Base-by-base conservation (phyloP, 805 yeast genomes). In the Cyberlindnera xishuangbannaensis region DNA sequence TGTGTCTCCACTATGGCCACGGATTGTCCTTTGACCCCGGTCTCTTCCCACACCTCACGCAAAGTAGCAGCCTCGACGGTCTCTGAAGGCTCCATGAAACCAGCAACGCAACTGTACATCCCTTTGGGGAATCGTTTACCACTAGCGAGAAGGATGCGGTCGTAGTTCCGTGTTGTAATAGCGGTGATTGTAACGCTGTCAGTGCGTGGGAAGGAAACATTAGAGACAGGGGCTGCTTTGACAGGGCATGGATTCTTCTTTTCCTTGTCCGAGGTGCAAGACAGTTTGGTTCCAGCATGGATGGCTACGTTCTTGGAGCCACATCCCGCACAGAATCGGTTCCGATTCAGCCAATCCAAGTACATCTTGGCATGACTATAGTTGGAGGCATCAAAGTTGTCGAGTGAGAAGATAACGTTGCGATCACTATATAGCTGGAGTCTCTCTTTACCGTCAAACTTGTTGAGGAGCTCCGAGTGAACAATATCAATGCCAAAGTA, bases 41-140 rank as follows among this genome's bases (percentile, higher is more conserved):
- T 80, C 58, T 90, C 98, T 56, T 90, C 98, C 86, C 92, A 88
- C 19, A 84, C 81, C 56, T 90, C 98, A 43, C 98, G 67, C 28
- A 78, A 64, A 15, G 90, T 83, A 10, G 95, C 92, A 29, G 76
- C 79, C 58, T 90, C 97, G 15, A 90, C 76, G 2, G 94, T 76
- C 61, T 90, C 98, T 18, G 88, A 82, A 2, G 96, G 95, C 56
- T 90, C 98, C 75, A 90, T 78, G 58, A 92, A 92, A 4, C 97
- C 98, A 4, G 97, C 95, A 33, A 94, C 74, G 51, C 95, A 81
- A 13, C 90, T 71, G 59, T 80, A 90, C 78, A 85, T 73, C 31
- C 61, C 55, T 36, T 62, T 50, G 6, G 76, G 74, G 50, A 73
- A 73, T 35, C 95, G 64, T 45, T 69, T 76, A 40, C 76, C 74